phyloP scores from a whole-genome alignment of 2,329 filamentous ascomycete genomes.

The Tolypocladium ophioglossoides region DNA sequence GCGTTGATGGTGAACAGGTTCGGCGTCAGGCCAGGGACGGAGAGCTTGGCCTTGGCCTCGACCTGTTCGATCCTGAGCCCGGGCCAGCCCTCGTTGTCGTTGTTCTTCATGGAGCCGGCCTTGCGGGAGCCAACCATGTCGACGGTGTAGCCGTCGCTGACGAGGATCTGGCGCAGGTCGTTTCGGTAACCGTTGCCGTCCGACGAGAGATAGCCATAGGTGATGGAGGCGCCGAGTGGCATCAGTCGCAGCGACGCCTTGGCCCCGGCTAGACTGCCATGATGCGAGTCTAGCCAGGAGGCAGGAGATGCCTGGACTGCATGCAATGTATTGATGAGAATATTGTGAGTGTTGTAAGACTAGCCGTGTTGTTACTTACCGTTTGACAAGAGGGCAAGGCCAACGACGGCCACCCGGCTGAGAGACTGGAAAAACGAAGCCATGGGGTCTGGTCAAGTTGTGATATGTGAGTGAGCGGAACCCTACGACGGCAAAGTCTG shows the following conservation, averaged over 20 bases:
- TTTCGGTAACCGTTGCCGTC: slow-evolving; percentile 29
- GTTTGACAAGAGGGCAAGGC: slow-evolving; percentile 14
- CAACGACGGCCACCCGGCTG: slow-evolving; percentile 5
- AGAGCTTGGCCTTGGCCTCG: slow-evolving; percentile 17
- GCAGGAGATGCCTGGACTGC: not conserved
- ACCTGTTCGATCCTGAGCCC: slow-evolving; percentile 30
- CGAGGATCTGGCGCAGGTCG: slow-evolving; percentile 19
- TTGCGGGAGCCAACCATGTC: slow-evolving; percentile 18
- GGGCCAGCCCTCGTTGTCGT: slow-evolving; percentile 34
- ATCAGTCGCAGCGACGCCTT: slow-evolving; percentile 28
- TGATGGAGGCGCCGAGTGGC: slow-evolving; percentile 33
- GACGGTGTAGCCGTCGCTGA: slow-evolving; percentile 20
- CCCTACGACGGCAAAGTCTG: not conserved
- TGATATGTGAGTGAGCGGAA: not conserved
- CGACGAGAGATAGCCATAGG: slow-evolving; percentile 23
- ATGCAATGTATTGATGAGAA: too few species aligned
- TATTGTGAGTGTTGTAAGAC: not conserved
- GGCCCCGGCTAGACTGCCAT: not conserved
- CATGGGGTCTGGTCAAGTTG: not conserved
- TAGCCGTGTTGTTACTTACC: slow-evolving; percentile 2
- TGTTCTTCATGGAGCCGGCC: slow-evolving; percentile 27
- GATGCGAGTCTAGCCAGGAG: not conserved
- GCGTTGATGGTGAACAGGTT: slow-evolving; percentile 31
- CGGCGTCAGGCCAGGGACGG: slow-evolving; percentile 21
- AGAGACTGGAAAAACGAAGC: slow-evolving; percentile 4